A percentile compares a stretch with the other conserved stretches of the same genome.
phyloP scores from a whole-genome alignment of 2,329 filamentous ascomycete genomes.

The Diaporthe capsici region DNA sequence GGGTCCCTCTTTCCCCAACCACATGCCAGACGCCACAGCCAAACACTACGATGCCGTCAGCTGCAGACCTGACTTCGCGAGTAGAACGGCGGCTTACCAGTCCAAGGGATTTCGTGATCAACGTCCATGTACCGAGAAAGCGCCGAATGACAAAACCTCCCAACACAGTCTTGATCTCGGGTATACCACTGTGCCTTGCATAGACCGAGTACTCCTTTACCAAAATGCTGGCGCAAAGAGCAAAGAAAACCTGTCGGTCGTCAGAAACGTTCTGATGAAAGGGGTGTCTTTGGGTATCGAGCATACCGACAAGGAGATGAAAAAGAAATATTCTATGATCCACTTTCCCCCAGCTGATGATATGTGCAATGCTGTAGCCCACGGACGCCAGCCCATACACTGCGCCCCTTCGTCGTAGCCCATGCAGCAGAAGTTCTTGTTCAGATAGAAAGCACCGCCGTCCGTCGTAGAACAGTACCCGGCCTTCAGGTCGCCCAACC shows the following conservation, averaged over 20 bases:
- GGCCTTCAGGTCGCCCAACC: slow-evolving; percentile 92
- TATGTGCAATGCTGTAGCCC: slow-evolving; percentile 82
- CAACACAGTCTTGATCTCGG: slow-evolving; percentile 96
- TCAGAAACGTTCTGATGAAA: slow-evolving; percentile 40
- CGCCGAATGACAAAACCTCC: slow-evolving; percentile 93
- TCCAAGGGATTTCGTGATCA: slow-evolving; percentile 90
- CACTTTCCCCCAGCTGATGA: slow-evolving; percentile 78
- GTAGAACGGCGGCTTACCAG: slow-evolving; percentile 66
- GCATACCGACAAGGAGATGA: slow-evolving; percentile 84
- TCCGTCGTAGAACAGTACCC: slow-evolving; percentile 87
- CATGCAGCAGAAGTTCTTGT: slow-evolving; percentile 92
- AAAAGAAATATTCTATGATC: slow-evolving; percentile 90
- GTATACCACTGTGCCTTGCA: slow-evolving; percentile 95
- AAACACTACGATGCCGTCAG: slow-evolving; percentile 73
- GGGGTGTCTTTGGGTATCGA: too few relatives aligned
- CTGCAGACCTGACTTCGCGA: neutral
- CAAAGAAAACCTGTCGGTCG: slow-evolving; percentile 76
- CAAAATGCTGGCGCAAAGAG: slow-evolving; percentile 81
- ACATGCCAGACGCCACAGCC: slow-evolving; percentile 93
- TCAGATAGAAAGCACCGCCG: slow-evolving; percentile 91
- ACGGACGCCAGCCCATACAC: slow-evolving; percentile 89
- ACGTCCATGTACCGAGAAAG: slow-evolving; percentile 90
- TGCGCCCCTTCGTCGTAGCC: slow-evolving; percentile 87
- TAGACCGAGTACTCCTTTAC: slow-evolving; percentile 89
- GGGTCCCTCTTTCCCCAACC: slow-evolving; percentile 96